A percentile compares a stretch with the other conserved stretches of the same genome.
These are phyloP conservation scores for Amoebophrya sp. DNA, from an alignment of 169 alveolate species.

Conservation along the genomic window DNA sequence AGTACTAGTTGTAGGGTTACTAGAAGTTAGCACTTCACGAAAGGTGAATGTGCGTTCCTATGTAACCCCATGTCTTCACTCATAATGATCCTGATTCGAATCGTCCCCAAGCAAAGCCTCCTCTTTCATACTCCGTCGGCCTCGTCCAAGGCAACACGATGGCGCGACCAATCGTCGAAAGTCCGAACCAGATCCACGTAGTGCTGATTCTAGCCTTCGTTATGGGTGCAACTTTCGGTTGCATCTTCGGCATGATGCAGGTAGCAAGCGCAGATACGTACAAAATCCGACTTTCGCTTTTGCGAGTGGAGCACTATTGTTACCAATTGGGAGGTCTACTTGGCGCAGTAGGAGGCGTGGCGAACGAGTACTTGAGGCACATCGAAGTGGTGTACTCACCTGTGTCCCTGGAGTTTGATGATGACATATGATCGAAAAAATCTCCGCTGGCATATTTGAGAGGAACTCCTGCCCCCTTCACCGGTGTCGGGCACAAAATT, in stretches of 20 bases:
- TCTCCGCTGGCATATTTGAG: no score
- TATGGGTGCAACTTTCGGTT: slow-evolving; percentile 87
- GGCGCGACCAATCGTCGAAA: slow-evolving; percentile 78
- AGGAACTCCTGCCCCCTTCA: no score
- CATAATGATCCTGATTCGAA: no score
- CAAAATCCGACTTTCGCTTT: slow-evolving; percentile 73
- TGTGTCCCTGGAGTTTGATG: slow-evolving; percentile 66
- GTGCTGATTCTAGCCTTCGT: slow-evolving; percentile 69
- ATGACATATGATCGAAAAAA: slow-evolving; percentile 56
- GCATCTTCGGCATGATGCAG: slow-evolving; percentile 82
- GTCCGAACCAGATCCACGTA: slow-evolving; percentile 69
- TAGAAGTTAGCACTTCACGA: no score
- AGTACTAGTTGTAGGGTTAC: no score
- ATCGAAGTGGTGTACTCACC: slow-evolving; percentile 59
- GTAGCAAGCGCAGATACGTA: slow-evolving; percentile 69
- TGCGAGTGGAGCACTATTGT: slow-evolving; percentile 79
- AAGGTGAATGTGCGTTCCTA: no score
- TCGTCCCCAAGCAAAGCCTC: no score
- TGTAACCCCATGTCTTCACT: no score
- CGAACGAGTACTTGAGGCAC: slow-evolving; percentile 62
- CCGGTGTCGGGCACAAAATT: no score
- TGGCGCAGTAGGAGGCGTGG: slow-evolving; percentile 66
- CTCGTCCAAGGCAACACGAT: slow-evolving; percentile 62
- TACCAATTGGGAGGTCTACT: slow-evolving; percentile 79
- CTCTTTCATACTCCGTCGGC: no score